Percentiles rank a stretch among this genome's conserved stretches.
Conservation (phyloP, 352 stramenopile genomes). For the Phytophthora quininea region DNA sequence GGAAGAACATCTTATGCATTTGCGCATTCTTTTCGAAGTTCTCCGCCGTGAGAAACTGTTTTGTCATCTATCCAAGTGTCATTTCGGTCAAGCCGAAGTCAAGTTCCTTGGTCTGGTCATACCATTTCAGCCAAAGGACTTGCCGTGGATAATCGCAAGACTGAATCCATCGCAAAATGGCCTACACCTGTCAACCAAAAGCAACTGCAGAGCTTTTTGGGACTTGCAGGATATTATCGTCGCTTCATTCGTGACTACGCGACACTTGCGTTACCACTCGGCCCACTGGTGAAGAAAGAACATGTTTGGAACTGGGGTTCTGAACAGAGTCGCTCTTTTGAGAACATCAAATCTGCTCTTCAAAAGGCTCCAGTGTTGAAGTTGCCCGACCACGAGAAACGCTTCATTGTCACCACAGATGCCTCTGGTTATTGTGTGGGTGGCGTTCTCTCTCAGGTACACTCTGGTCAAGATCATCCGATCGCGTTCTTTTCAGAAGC, state of each 20-base stretch:
- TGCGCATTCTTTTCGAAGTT: constrained; percentile 29
- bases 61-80: constrained; percentile 28
- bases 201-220: constrained; percentile 32
- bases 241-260: constrained; percentile 36
- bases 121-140: constrained; percentile 27
- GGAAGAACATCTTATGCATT: constrained; percentile 26
- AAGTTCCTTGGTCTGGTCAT: constrained; percentile 36
- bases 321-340: constrained; percentile 20
- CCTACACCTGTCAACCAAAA: constrained; percentile 10
- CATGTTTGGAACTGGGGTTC: constrained; percentile 14
- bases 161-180: constrained; percentile 24
- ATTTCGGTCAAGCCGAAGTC: constrained; percentile 19
- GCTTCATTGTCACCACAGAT: constrained; percentile 43
- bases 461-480: constrained; percentile 24
- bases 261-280: constrained; percentile 23
- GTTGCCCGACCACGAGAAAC: constrained; percentile 22
- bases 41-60: constrained; percentile 28
- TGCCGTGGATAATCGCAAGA: constrained; percentile 30
- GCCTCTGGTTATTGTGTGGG: constrained; percentile 22
- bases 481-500: constrained; percentile 34
- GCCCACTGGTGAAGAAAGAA: constrained; percentile 29
- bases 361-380: constrained; percentile 31
- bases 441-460: constrained; percentile 5
- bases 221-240: constrained; percentile 32
- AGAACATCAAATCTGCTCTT: constrained; percentile 19